Evolutionary conservation across 2,329 filamentous ascomycete genomes (phyloP), one percentile per base, ranked within the genome.

Genomic region (Drechmeria coniospora): DNA sequence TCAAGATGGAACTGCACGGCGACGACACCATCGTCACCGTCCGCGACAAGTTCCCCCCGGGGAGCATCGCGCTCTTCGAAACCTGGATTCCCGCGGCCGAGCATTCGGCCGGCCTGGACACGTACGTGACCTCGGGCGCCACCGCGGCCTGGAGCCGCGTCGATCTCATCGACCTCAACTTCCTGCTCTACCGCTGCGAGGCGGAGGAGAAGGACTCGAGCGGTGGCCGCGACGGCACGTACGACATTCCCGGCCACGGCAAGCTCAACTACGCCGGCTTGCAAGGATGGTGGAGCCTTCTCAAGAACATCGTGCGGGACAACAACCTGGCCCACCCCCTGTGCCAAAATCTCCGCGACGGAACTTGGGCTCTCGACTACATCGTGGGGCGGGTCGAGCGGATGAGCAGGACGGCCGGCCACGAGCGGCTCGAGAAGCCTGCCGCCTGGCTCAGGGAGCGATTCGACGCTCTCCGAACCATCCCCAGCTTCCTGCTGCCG

Each of bases 261-360:
- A 74, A 79, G 33, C 66, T 94, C 23, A 81, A 94, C 2, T 98
- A 95, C 51, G 87, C 87, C 34, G 90, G 90, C 34, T 65, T 98
- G n/a, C 90, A 98, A 51, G 92, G 92, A 21, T 98, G 90, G 87
- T 93, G 87, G 84, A 94, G 84, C 48, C 62, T 93, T 1, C 59
- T 98, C 23, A 77, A 83, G 41, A 65, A 79, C 32, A 78, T 98
- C 35, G 80, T 95, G 41, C 69, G 66, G 27, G 74, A 90, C 37
- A 98, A 98, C 49, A 74, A 95, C 46, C 68, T 98, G 7, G 90
- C 81, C 1, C 90, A 98, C 47, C 81, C 90, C 0, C 65, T 98
- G 8, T 95, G 87, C 51, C 78, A 94, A 44, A 87, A 98, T 45
- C 68, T 98, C 5, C 76, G 90, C 27, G 71, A 92, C 38, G 90